Percentiles rank a stretch among this genome's conserved stretches.
phyloP scores from a whole-genome alignment of 305 asterid species.

The Fraxinus velutina region DNA sequence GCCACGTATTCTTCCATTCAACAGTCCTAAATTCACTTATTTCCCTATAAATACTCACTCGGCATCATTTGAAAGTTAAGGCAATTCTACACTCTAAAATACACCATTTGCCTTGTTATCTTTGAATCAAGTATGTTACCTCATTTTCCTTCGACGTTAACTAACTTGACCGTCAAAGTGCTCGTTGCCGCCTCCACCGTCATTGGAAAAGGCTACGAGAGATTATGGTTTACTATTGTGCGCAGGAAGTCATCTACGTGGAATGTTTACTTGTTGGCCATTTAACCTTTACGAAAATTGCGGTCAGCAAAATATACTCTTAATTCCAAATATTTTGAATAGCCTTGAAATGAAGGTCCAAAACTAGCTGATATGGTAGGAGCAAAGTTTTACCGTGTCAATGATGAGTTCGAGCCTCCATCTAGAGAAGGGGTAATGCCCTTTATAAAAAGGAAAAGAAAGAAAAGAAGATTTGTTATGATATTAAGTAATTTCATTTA shows the following conservation, averaged over 20 bases:
- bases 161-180: neutral
- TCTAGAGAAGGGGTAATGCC: neutral
- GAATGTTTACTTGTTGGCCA: neutral
- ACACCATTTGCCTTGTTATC: neutral
- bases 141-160: neutral
- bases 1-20: neutral
- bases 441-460: neutral
- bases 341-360: neutral
- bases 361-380: neutral
- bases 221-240: neutral
- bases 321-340: too few species aligned
- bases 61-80: neutral
- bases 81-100: neutral
- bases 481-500: too few species aligned
- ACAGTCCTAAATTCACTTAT: neutral
- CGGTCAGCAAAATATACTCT: neutral
- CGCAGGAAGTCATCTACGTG: neutral
- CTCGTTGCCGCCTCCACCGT: neutral
- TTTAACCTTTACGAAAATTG: neutral
- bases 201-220: too few species aligned
- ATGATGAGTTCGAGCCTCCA: neutral
- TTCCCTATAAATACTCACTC: neutral
- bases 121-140: neutral
- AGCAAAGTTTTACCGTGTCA: neutral
- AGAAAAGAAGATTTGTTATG: neutral